These are phyloP conservation scores for Agastache rugosa DNA, from an alignment of 257 asterid genomes.

Conservation along the genomic window DNA sequence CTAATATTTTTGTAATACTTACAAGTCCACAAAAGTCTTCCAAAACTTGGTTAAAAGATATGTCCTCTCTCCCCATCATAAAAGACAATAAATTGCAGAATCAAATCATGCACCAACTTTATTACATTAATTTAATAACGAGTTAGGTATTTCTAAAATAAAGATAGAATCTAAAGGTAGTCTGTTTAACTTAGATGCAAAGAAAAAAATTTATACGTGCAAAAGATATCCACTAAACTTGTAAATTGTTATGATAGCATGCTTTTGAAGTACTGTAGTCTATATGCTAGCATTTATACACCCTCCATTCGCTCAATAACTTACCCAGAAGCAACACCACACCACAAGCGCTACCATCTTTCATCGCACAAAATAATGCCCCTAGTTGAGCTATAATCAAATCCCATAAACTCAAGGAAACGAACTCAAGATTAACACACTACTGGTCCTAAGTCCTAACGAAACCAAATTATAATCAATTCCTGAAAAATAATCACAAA, in stretches of 20 bases:
- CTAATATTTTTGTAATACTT: slow-evolving; percentile 4
- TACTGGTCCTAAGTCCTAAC: slow-evolving; percentile 11
- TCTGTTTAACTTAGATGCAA: slow-evolving; percentile 20
- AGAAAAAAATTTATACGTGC: background rate
- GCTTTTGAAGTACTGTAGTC: background rate
- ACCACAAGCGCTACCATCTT: slow-evolving; percentile 25
- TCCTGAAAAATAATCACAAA: slow-evolving; percentile 18
- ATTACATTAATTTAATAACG: slow-evolving; percentile 19
- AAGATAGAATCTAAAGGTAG: background rate
- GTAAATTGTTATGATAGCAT: background rate
- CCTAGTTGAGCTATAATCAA: slow-evolving; percentile 23
- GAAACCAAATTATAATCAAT: slow-evolving; percentile 23
- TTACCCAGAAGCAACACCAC: slow-evolving; percentile 19
- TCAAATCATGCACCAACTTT: slow-evolving; percentile 23
- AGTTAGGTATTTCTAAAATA: background rate
- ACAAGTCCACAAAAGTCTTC: background rate
- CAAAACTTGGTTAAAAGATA: background rate
- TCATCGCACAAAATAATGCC: slow-evolving; percentile 8
- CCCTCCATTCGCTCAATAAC: slow-evolving; percentile 12
- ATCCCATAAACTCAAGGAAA: slow-evolving; percentile 14
- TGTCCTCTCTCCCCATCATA: slow-evolving; percentile 16
- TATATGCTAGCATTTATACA: slow-evolving; percentile 10
- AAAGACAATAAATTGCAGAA: slow-evolving; percentile 29
- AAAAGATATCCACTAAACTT: background rate
- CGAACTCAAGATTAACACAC: slow-evolving; percentile 2